A percentile compares a stretch with the other conserved stretches of the same genome.
These are phyloP conservation scores for Bryum argenteum DNA, from an alignment of 225 moss, liverwort and hornwort species.

Conservation along the genomic window DNA sequence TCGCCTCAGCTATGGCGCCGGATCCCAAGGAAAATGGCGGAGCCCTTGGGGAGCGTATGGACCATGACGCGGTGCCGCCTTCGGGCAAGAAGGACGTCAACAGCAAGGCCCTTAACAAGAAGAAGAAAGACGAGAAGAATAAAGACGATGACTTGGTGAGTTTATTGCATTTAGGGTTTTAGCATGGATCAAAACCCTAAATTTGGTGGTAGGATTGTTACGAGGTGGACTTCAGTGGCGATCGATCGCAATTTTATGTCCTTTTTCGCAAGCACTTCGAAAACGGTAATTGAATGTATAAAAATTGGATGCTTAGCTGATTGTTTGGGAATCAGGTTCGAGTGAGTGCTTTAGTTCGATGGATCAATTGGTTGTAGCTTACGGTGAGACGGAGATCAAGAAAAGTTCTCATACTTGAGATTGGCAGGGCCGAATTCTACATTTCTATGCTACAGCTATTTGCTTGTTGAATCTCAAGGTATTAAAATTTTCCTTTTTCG, in stretches of 20 bases:
- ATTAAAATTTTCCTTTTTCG: constrained; percentile 4
- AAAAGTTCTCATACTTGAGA: neutral
- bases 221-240: neutral
- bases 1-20: constrained; percentile 58
- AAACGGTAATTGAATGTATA: neutral
- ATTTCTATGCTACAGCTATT: constrained; percentile 10
- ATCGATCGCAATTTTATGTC: constrained; percentile 5
- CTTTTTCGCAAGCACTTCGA: too few species aligned
- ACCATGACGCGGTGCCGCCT: constrained; percentile 73
- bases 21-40: constrained; percentile 78
- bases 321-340: constrained; percentile 9
- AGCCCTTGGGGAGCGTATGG: constrained; percentile 65
- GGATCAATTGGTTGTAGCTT: neutral
- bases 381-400: neutral
- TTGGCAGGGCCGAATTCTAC: constrained; percentile 4
- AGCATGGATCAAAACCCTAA: constrained; percentile 11
- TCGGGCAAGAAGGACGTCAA: constrained; percentile 36
- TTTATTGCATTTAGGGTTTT: constrained; percentile 26
- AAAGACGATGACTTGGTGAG: constrained; percentile 90
- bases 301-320: constrained; percentile 10
- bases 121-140: constrained; percentile 85
- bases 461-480: neutral
- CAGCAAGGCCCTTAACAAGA: constrained; percentile 46
- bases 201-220: constrained; percentile 15
- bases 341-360: neutral